Base-by-base conservation (phyloP, 225 moss, liverwort and hornwort species). In the Polytrichum formosum region DNA sequence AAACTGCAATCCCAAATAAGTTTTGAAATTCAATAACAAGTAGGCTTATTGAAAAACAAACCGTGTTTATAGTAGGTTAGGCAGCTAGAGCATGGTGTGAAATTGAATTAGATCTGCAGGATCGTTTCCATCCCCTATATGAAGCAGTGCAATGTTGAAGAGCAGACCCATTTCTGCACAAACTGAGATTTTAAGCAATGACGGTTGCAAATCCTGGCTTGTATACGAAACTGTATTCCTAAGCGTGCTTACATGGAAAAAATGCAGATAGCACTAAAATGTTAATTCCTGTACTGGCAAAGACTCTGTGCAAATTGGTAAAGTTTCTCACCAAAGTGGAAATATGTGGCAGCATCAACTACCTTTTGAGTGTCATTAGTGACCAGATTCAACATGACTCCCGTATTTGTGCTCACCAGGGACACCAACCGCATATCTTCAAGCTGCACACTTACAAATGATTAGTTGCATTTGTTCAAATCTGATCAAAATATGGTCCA, bases 321-420 rank as follows among this genome's bases (percentile, higher is more conserved):
- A 46, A 63, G 62, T 26, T 63, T 67, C 75, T 70, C 78, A 90
- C 92, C 80, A 53, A 77, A 91, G 67, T 85, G 77, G 67, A 84
- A 74, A 54, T 53, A 91, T 13, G n/a, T 80, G 31, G 74, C 70
- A 19, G 84, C 86, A 65, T 93, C 91, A 10, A 93, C 2, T 33
- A 91, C 6, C 76, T 93, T 93, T 61, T 93, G 91, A 21, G 91
- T 88, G 73, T 93, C 91, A 63, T 93, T 93, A 5, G 85, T 91
- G 78, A 91, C 77, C 73, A 93, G 67, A 74, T 93, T 93, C 67
- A 93, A 73, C 91, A 93, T 88, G 62, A 89, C 74, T 55, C 94
- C 94, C 0, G 88, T 83, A 64, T 87, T 92, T 13, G 92, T 94
- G 26, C 88, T 89, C 6, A 79, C 80, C 18, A 94, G 69, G 2